Base-by-base conservation (phyloP, 73 alveolate species). In the Paramecium octaurelia region DNA sequence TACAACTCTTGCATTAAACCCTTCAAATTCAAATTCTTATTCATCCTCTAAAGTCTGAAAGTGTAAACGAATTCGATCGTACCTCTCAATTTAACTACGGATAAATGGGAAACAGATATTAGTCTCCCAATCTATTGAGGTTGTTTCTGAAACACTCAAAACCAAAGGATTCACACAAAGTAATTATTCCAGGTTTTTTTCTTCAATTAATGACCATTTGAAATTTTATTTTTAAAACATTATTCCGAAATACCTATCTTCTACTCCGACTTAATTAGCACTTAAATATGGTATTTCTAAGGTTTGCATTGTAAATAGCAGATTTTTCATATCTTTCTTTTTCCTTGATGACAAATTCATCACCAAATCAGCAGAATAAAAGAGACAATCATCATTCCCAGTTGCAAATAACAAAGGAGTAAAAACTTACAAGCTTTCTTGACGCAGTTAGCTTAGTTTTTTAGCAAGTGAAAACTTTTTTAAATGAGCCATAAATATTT, bases 401-500 rank as follows among this genome's bases (percentile, higher is more conserved):
- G 42, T 44, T 80, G 64, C 91, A 48, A 80, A 80, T 24, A 42
- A 46, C 23, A 42, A 40, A 31, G 57, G 73, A 24, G 46, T 27
- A 40, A 43, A 43, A 6, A 80, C 73, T 46, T 40, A 20, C n/a
- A 12, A 4, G 5, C 23, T 24, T n/a, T 42, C 20, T 21, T 80
- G 23, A 16, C 57, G 31, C 9, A 80, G 3, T 80, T 80, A 40
- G 16, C 42, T 34, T 44, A 80, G 24, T 11, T 48, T 80, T 21
- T 40, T 42, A 10, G 91, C 91, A 24, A 80, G 73, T 1, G 91
- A 80, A 80, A 80, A 80, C 57, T 44, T 80, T 35, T 80, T 80
- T 24, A 80, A 48, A 80, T 80, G 91, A 43, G 91, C 91, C 91
- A 80, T 80, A 80, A 43, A 43, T 80, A 73, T 73, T 29, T 36